Conservation (phyloP, 2,329 filamentous ascomycete species). For the Aspergillus sp. region DNA sequence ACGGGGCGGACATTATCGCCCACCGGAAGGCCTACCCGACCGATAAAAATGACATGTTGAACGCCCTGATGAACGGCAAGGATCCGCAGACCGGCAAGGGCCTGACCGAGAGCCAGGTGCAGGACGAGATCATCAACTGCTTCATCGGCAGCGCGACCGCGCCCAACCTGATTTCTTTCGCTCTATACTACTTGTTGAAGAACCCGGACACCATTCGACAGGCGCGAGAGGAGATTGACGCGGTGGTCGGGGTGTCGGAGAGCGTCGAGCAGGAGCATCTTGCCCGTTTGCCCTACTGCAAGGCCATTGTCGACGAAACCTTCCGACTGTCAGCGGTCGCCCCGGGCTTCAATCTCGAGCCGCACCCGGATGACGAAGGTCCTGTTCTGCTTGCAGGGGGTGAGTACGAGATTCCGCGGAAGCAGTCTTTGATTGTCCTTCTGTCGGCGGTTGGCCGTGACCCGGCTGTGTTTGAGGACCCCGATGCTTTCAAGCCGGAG, state of each 20-base stretch:
- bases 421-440: conserved; percentile 52
- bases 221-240: conserved; percentile 67
- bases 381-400: conserved; percentile 55
- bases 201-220: conserved; percentile 59
- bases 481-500: conserved; percentile 66
- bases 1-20: conserved; percentile 57
- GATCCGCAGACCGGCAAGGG: conserved; percentile 62
- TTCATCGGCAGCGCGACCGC: conserved; percentile 69
- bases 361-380: conserved; percentile 26
- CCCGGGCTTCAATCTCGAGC: conserved; percentile 54
- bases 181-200: conserved; percentile 64
- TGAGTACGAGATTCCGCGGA: conserved; percentile 59
- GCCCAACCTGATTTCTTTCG: conserved; percentile 64
- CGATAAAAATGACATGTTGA: conserved; percentile 60
- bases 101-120: conserved; percentile 59
- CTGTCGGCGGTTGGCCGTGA: conserved; percentile 63
- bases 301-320: conserved; percentile 66
- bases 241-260: conserved; percentile 24
- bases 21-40: conserved; percentile 54
- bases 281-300: conserved; percentile 63
- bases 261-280: conserved; percentile 53
- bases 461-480: conserved; percentile 63
- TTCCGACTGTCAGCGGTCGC: conserved; percentile 63
- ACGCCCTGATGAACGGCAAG: conserved; percentile 57
- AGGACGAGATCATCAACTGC: conserved; percentile 69